phyloP scores from a whole-genome alignment of 768 basidiomycete species.

The Mycena olivaceomarginata region DNA sequence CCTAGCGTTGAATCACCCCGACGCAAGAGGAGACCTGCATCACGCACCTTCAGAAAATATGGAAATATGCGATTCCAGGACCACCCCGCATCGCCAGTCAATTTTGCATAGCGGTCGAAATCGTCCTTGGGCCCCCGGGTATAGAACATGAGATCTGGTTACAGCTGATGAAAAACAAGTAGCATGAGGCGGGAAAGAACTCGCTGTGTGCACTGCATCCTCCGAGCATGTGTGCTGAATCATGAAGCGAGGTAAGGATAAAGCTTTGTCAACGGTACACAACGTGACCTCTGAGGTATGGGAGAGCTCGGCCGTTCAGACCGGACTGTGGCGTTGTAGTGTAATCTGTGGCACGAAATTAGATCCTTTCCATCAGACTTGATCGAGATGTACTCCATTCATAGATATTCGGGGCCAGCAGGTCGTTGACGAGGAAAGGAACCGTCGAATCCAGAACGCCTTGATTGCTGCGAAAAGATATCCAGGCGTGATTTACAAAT shows the following conservation, averaged over 20 bases:
- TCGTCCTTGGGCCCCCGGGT: constrained; percentile 12
- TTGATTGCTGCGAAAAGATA: not conserved
- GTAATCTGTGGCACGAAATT: not conserved
- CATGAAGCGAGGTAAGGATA: not conserved
- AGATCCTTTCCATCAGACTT: not conserved
- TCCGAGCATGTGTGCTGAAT: constrained; percentile 4
- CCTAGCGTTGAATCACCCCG: not conserved
- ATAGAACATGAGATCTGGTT: constrained; percentile 10
- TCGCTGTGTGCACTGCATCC: constrained; percentile 6
- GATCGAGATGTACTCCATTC: not conserved
- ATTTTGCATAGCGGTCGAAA: constrained; percentile 12
- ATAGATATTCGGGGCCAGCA: not conserved
- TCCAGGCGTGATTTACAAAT: not conserved
- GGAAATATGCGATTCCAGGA: constrained; percentile 8
- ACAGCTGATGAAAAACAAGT: too few species aligned
- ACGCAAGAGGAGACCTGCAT: not conserved
- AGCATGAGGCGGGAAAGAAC: not conserved
- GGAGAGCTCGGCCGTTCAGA: not conserved
- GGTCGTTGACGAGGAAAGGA: constrained; percentile 1
- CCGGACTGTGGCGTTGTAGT: constrained; percentile 14
- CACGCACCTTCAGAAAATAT: constrained; percentile 10
- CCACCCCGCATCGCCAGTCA: constrained; percentile 5
- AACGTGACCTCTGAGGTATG: not conserved
- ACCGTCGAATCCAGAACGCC: not conserved
- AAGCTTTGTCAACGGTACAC: not conserved